Base-by-base conservation (phyloP, 2,329 filamentous ascomycete genomes). In the Aspergillus luchuensis region DNA sequence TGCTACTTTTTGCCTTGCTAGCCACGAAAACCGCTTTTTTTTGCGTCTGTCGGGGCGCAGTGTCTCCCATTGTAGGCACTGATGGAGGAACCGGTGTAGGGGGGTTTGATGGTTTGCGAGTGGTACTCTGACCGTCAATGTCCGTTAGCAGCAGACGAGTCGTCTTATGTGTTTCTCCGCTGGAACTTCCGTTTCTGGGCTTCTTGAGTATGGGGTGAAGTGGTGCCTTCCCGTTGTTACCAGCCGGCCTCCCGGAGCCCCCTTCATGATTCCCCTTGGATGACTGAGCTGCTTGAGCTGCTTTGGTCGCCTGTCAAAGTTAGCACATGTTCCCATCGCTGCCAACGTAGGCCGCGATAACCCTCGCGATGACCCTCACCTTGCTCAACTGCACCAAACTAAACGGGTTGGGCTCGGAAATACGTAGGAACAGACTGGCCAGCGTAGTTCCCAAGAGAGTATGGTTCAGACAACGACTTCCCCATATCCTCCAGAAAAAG, bases 401-500 rank as follows among this genome's bases (percentile, higher is more conserved):
- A 4, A 64, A 47, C n/a, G 66, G 57, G 38, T 63, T 67, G 17
- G 73, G 71, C 54, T 77, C 72, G 45, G 76, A 74, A 56, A 84
- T 81, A 52, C 74, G 71, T 49, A 76, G 69, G 50, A 83, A 82
- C 48, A 83, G 68, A 5, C 56, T 67, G 8, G 78, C 78, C 57
- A 84, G 67, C 8, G 69, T 76, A 10, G 72, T 71, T 19, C 78
- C 74, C 50, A 71, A 74, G 8, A 82, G 73, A 6, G 69, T 72
- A 13, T 69, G 63, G 17, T 71, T 69, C 13, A 81, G 72, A 7
- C 66, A 67, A 6, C 73, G 67, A 56, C 74, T 80, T 53, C 79
- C 74, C 80, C 80, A 83, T 63, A 84, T 79, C 56, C 82, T 73
- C 82, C 82, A 84, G 67, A 84, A 84, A 30, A 84, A 73, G 67